phyloP scores from a whole-genome alignment of 148 eudicot species.

The Camellia granthamiana region DNA sequence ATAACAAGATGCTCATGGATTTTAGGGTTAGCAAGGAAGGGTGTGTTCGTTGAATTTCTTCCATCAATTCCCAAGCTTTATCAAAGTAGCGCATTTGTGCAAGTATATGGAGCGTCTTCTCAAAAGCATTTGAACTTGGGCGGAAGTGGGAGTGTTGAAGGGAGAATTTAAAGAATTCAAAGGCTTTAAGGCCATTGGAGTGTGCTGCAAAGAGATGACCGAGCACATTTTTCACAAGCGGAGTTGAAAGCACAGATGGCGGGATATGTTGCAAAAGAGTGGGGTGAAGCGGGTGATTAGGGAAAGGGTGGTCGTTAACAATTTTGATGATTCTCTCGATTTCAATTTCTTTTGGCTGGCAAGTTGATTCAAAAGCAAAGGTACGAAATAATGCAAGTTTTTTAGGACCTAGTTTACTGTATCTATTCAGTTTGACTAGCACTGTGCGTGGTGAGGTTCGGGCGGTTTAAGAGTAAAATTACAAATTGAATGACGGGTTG shows the following conservation, averaged over 20 bases:
- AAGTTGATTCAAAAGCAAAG: constrained; percentile 28
- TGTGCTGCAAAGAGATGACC: constrained; percentile 70
- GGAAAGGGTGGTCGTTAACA: constrained; percentile 78
- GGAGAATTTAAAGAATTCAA: constrained; percentile 65
- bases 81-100: constrained; percentile 79
- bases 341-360: constrained; percentile 26
- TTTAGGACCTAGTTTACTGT: constrained; percentile 15
- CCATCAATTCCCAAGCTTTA: constrained; percentile 83
- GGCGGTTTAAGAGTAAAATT: too few species aligned
- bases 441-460: too few species aligned
- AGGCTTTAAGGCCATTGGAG: constrained; percentile 86
- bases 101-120: constrained; percentile 81
- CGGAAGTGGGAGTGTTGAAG: constrained; percentile 31
- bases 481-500: too few species aligned
- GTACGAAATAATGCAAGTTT: constrained; percentile 15
- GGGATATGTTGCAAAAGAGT: constrained; percentile 45
- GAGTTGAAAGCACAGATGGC: constrained; percentile 39
- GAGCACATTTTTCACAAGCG: constrained; percentile 66
- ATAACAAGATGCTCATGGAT: constrained; percentile 77
- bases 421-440: neutral
- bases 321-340: constrained; percentile 52
- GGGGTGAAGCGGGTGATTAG: constrained; percentile 55
- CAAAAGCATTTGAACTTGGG: constrained; percentile 75
- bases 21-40: constrained; percentile 66
- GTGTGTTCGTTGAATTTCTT: constrained; percentile 38